phyloP scores from a whole-genome alignment of 148 eudicot genomes.

The Nepenthes gracilis region DNA sequence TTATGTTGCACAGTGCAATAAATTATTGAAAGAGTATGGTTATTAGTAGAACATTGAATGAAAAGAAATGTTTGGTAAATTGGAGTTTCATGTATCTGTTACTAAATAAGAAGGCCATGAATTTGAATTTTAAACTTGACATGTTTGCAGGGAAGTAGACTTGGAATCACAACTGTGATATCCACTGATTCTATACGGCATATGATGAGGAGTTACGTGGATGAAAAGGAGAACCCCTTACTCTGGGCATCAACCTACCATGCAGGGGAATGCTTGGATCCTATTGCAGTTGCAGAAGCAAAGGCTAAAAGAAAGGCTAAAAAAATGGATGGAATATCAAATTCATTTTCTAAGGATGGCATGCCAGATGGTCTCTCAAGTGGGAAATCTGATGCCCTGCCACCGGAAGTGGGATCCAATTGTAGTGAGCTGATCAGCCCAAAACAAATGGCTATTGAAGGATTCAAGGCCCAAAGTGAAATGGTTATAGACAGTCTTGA shows the following conservation, averaged over 20 bases:
- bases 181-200: slow-evolving; percentile 96
- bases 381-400: slow-evolving; percentile 29
- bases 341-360: slow-evolving; percentile 29
- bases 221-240: slow-evolving; percentile 82
- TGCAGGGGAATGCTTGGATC: slow-evolving; percentile 87
- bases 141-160: slow-evolving; percentile 67
- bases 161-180: slow-evolving; percentile 89
- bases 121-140: neutral
- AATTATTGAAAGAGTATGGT: too few species aligned
- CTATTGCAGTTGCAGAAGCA: slow-evolving; percentile 84
- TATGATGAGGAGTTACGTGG: slow-evolving; percentile 98
- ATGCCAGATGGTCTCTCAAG: slow-evolving; percentile 18
- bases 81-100: neutral
- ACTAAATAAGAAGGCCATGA: neutral
- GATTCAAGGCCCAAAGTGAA: slow-evolving; percentile 97
- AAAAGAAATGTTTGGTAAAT: neutral
- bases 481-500: slow-evolving; percentile 99
- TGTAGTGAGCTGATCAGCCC: slow-evolving; percentile 46
- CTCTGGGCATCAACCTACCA: slow-evolving; percentile 98
- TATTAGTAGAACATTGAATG: too few species aligned
- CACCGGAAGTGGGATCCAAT: slow-evolving; percentile 24
- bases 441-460: slow-evolving; percentile 91
- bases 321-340: slow-evolving; percentile 36
- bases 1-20: too few species aligned
- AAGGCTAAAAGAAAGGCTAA: slow-evolving; percentile 80